Conservation (phyloP, 2,329 filamentous ascomycete species). For the Orbilia javanica region DNA sequence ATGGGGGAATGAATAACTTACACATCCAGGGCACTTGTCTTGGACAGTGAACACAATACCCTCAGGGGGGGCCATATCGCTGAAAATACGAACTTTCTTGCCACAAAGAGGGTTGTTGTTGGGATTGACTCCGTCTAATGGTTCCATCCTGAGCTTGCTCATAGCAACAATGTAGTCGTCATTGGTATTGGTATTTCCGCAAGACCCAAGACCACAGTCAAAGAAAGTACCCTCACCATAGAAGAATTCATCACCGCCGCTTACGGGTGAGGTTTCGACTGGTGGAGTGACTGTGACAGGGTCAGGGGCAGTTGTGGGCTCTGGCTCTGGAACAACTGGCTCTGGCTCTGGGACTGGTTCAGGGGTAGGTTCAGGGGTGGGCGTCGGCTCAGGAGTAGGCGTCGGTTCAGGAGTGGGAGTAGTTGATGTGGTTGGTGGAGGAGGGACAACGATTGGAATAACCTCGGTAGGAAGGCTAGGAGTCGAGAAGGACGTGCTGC, state of each 20-base stretch:
- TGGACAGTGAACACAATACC: constrained; percentile 44
- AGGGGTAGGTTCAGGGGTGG: background rate
- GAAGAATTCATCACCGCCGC: constrained; percentile 25
- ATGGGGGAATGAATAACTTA: constrained; percentile 26
- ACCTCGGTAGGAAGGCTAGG: constrained; percentile 38
- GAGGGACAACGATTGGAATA: constrained; percentile 44
- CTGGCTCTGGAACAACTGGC: constrained; percentile 1
- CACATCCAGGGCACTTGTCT: constrained; percentile 57
- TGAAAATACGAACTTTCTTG: constrained; percentile 47
- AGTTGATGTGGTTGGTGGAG: constrained; percentile 27
- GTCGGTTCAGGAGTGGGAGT: background rate
- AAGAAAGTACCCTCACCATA: constrained; percentile 51
- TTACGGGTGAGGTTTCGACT: constrained; percentile 14
- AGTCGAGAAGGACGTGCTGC: constrained; percentile 27
- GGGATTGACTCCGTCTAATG: constrained; percentile 42
- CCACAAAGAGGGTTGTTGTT: constrained; percentile 52
- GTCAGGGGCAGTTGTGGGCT: background rate
- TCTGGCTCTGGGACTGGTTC: background rate
- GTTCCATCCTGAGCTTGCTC: constrained; percentile 39
- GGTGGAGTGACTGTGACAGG: background rate
- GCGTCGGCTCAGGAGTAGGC: background rate
- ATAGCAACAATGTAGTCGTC: constrained; percentile 48
- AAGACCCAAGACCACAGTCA: constrained; percentile 54
- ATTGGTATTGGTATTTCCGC: constrained; percentile 36
- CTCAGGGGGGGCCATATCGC: constrained; percentile 49